A percentile compares a stretch with the other conserved stretches of the same genome.
phyloP scores from a whole-genome alignment of 257 asterid species.

The Oldenlandia corymbosa region DNA sequence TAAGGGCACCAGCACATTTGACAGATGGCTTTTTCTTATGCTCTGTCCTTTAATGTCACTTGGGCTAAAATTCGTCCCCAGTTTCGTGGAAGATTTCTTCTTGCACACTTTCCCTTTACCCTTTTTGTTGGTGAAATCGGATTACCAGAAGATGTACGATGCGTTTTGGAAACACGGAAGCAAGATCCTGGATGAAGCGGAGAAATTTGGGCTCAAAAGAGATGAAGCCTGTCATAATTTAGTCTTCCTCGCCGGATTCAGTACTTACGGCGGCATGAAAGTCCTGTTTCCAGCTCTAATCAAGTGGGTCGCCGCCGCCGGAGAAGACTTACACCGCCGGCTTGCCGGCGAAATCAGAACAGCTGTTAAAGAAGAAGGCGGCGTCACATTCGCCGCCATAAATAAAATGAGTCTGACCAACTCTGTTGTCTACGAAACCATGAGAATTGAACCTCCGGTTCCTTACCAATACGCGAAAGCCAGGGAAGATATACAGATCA shows the following conservation, averaged over 20 bases:
- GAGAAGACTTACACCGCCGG: constrained; percentile 45
- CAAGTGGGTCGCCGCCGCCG: constrained; percentile 62
- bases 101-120: constrained; percentile 53
- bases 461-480: constrained; percentile 77
- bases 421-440: constrained; percentile 58
- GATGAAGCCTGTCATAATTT: constrained; percentile 82
- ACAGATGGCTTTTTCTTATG: constrained; percentile 54
- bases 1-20: constrained; percentile 39
- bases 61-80: constrained; percentile 47
- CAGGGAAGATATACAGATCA: constrained; percentile 37
- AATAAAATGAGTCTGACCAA: constrained; percentile 44
- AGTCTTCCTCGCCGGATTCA: constrained; percentile 75
- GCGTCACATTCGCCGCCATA: constrained; percentile 33
- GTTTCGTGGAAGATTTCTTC: constrained; percentile 44
- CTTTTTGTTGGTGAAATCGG: constrained; percentile 28
- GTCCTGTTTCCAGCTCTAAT: constrained; percentile 45
- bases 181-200: constrained; percentile 44
- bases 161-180: constrained; percentile 35
- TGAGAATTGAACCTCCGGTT: constrained; percentile 67
- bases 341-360: constrained; percentile 53
- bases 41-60: constrained; percentile 46
- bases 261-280: constrained; percentile 89
- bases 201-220: constrained; percentile 41
- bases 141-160: constrained; percentile 44
- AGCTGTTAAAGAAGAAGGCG: constrained; percentile 39